Conservation (phyloP, 139 green algal genomes). For the Closterium sp. region DNA sequence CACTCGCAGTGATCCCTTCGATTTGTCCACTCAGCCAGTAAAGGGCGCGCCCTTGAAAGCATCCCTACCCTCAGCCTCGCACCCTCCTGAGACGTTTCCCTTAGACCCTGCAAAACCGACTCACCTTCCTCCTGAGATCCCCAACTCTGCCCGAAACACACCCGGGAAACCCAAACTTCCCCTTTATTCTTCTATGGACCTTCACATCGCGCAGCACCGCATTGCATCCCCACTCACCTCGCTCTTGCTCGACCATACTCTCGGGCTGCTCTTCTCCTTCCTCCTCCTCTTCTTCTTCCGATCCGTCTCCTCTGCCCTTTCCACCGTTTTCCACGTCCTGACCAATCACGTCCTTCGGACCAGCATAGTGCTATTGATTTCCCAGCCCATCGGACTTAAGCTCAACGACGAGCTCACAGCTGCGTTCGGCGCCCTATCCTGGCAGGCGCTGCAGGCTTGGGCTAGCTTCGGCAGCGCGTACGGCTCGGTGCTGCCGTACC, state of each 20-base stretch:
- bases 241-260: background rate
- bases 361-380: background rate
- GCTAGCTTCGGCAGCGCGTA: background rate
- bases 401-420: background rate
- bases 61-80: background rate
- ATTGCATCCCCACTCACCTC: conserved; percentile 4
- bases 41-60: background rate
- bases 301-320: background rate
- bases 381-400: background rate
- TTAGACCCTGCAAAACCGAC: background rate
- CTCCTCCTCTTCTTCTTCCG: background rate
- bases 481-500: background rate
- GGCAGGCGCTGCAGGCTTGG: background rate
- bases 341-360: background rate
- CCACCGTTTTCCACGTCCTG: background rate
- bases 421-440: background rate
- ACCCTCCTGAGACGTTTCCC: background rate
- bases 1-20: background rate
- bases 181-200: background rate
- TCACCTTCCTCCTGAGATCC: background rate
- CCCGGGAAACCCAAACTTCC: background rate
- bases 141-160: background rate
- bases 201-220: background rate
- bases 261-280: background rate
- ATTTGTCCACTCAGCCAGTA: background rate